A percentile compares a stretch with the other conserved stretches of the same genome.
Evolutionary conservation across 2,329 filamentous ascomycete species (phyloP).

Genomic region (Leptographium galeiforme): DNA sequence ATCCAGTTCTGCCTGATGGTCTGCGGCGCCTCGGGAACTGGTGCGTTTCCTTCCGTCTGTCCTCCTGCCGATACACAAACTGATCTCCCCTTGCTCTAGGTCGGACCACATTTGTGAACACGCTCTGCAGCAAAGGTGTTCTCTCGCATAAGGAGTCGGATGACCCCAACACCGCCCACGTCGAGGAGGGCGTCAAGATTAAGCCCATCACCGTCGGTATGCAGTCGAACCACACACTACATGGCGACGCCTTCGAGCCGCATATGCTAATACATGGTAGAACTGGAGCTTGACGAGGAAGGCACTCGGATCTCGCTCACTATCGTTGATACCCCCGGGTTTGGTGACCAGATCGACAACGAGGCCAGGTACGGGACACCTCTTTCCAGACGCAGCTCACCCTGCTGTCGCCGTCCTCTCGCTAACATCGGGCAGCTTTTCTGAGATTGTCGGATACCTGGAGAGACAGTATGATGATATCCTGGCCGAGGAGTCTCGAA

Average conservation of each 20-base stretch:
- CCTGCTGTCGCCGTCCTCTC: slow-evolving; percentile 1
- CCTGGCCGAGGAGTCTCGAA: slow-evolving; percentile 96
- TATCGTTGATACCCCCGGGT: slow-evolving; percentile 96
- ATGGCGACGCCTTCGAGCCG: no score
- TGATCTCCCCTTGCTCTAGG: slow-evolving; percentile 36
- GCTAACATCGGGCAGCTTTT: slow-evolving; percentile 50
- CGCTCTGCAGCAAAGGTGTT: slow-evolving; percentile 89
- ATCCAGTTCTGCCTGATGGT: slow-evolving; percentile 99
- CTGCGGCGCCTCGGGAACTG: slow-evolving; percentile 95
- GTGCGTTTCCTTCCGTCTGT: slow-evolving; percentile 34
- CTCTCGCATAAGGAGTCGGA: slow-evolving; percentile 86
- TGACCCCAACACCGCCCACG: slow-evolving; percentile 73
- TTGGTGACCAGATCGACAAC: slow-evolving; percentile 98
- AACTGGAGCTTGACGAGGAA: slow-evolving; percentile 94
- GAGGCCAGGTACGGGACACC: slow-evolving; percentile 63
- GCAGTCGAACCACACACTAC: background rate
- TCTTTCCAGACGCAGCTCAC: background rate
- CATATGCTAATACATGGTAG: slow-evolving; percentile 27
- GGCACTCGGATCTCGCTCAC: slow-evolving; percentile 96
- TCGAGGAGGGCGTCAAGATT: slow-evolving; percentile 96
- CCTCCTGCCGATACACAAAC: background rate
- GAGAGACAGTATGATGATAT: slow-evolving; percentile 99
- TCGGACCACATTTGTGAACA: slow-evolving; percentile 98
- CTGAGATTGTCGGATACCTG: slow-evolving; percentile 94
- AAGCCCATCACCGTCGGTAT: slow-evolving; percentile 93